Base-by-base conservation (phyloP, 202 grass and related monocot species). In the Alloteropsis angusta region DNA sequence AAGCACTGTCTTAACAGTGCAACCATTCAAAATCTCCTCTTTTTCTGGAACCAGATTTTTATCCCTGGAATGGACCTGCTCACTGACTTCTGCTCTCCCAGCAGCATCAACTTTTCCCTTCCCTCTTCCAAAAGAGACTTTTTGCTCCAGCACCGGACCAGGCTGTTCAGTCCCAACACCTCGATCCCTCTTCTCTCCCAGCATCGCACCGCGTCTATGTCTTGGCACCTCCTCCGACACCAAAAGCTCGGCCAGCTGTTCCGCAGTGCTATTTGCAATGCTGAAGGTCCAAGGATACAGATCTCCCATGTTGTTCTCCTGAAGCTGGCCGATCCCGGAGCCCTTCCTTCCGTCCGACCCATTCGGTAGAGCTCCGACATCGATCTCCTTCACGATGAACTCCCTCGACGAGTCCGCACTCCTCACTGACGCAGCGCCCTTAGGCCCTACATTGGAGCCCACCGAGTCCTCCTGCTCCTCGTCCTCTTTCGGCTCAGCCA, bases 361-460 rank as follows among this genome's bases (percentile, higher is more conserved):
- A 9, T 94, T 94, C 0, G 58, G 74, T 71, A 89, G 56, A 18
- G 62, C 80, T 39, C 88, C 77, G 11, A 99, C 82, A 42, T 89
- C 96, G 43, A 99, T 96, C 83, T 99, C 96, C 75, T 99, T 99
- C 39, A 99, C 90, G 18, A 99, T 96, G 54, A 89, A 96, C 86
- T 99, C 96, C 64, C 88, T 96, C 0, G 92, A 96, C 0, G 87
- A 87, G 65, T 91, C 96, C 0, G 54, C 86, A 1, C 84, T 93
- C 32, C 83, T 85, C 52, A 74, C 83, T 1, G 87, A 78, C 0
- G 83, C 67, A 3, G 66, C 65, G 1, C 73, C 87, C 56, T 75
- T 82, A 0, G 50, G 78, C 60, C 79, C 83, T 7, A 48, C 68
- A 74, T 73, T 25, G 74, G 74, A 85, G 50, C 78, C 73, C 16